Base-by-base conservation (phyloP, 1,284 basidiomycete genomes). In the Cryptococcus sp. region DNA sequence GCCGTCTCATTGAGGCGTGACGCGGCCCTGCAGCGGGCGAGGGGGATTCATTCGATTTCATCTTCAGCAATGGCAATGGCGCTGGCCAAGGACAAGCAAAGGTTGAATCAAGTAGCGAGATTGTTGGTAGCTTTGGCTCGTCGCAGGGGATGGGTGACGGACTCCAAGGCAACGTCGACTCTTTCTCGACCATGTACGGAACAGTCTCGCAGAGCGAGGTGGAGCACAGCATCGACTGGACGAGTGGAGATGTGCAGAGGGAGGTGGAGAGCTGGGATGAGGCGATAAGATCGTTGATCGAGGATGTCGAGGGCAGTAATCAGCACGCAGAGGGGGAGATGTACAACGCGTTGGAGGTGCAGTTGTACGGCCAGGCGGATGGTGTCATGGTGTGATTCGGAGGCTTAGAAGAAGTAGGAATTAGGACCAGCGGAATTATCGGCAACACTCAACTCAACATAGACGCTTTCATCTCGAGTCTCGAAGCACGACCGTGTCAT, bases 1-100 rank as follows among this genome's bases (percentile, higher is more conserved):
- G n/a, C 53, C 20, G 50, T 58, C 54, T 58, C 47, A 59, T 47
- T 47, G 58, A 61, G 63, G 62, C 62, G 62, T 52, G 64, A 60
- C 50, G 51, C 52, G 73, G 72, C 75, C 75, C 75, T 71, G 75
- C 75, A 77, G 75, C 75, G 75, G 75, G 75, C 70, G 75, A 76
- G 66, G 72, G 68, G 64, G 59, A 69, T 56, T 56, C 54, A 58
- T 64, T 67, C 62, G 66, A 66, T 63, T 61, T 68, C 54, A 62
- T 38, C 35, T 53, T 45, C 53, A 46, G 50, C 41, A 53, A 52
- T 58, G 55, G 50, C 58, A 59, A 60, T 59, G 52, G 54, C 62
- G 20, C 51, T 55, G 50, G 52, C 35, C 52, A 63, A 57, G 64
- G 65, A 66, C 50, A 43, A 56, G 47, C 35, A 20, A 19, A 55